These are phyloP conservation scores for Zoysia matrella DNA, from an alignment of 202 grass and related monocot genomes.

Conservation along the genomic window DNA sequence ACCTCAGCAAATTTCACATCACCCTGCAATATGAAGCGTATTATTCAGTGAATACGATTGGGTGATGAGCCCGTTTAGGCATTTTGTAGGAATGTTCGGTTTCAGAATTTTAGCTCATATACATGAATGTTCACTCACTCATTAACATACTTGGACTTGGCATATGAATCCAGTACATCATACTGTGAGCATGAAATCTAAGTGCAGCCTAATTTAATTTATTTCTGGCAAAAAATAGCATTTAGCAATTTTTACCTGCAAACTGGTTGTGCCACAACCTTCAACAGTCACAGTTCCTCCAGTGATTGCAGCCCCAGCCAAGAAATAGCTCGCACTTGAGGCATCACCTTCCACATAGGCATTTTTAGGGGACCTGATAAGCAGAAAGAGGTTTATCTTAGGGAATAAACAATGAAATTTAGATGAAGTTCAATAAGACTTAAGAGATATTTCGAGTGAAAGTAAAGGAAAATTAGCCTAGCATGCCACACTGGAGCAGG, in stretches of 20 bases:
- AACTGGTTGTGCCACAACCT: constrained; percentile 91
- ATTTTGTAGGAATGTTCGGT: background rate
- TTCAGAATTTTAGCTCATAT: background rate
- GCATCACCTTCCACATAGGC: constrained; percentile 99
- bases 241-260: constrained; percentile 62
- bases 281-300: constrained; percentile 92
- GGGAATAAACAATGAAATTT: background rate
- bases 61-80: background rate
- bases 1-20: constrained; percentile 99
- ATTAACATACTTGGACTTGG: background rate
- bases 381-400: background rate
- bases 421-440: constrained; percentile 7
- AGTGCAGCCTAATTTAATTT: too few relatives aligned
- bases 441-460: constrained; percentile 8
- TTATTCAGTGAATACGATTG: background rate
- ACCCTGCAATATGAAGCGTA: constrained; percentile 53
- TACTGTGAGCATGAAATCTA: background rate
- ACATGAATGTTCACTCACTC: constrained; percentile 10
- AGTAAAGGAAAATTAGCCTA: constrained; percentile 16
- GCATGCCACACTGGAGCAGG: background rate
- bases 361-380: constrained; percentile 72
- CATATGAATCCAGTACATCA: background rate
- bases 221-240: too few relatives aligned
- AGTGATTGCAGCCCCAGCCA: constrained; percentile 96
- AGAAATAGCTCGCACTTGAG: constrained; percentile 99